These are phyloP conservation scores for Paecilomyces variotii DNA, from an alignment of 2,329 filamentous ascomycete species.

Conservation along the genomic window DNA sequence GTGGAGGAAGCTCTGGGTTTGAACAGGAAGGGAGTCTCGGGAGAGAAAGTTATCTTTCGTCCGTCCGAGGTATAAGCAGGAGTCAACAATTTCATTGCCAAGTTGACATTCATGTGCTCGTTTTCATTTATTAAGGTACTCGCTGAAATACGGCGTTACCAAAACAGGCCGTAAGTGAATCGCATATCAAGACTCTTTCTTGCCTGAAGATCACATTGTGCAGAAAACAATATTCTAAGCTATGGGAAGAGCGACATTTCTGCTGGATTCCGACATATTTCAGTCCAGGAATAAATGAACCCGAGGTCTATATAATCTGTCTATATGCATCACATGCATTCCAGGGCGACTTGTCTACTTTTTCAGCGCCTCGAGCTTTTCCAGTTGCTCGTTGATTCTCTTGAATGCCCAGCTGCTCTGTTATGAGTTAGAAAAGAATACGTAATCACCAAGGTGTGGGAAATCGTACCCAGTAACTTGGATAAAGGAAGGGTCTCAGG, in stretches of 20 bases:
- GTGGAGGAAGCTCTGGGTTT: not conserved
- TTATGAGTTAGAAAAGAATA: constrained; percentile 12
- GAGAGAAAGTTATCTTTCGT: not conserved
- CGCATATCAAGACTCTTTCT: not conserved
- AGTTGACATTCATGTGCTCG: not conserved
- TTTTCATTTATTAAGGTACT: not conserved
- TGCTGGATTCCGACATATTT: not conserved
- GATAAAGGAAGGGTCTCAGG: constrained; percentile 43
- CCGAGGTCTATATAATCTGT: not conserved
- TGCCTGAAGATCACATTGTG: not conserved
- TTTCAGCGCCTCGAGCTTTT: constrained; percentile 7
- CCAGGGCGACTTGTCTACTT: not conserved
- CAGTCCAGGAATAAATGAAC: not conserved
- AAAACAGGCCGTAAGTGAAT: not conserved
- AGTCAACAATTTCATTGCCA: not conserved
- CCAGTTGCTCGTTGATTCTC: constrained; percentile 36
- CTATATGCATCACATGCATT: not conserved
- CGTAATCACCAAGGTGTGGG: too few species aligned
- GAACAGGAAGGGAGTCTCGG: not conserved
- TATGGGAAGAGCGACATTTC: not conserved
- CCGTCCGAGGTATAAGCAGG: not conserved
- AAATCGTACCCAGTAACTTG: constrained; percentile 2
- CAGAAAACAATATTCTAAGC: not conserved
- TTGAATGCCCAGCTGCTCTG: constrained; percentile 25
- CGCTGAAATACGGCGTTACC: not conserved